Base-by-base conservation (phyloP, 805 yeast genomes). In the Saccharomyces paradoxus region DNA sequence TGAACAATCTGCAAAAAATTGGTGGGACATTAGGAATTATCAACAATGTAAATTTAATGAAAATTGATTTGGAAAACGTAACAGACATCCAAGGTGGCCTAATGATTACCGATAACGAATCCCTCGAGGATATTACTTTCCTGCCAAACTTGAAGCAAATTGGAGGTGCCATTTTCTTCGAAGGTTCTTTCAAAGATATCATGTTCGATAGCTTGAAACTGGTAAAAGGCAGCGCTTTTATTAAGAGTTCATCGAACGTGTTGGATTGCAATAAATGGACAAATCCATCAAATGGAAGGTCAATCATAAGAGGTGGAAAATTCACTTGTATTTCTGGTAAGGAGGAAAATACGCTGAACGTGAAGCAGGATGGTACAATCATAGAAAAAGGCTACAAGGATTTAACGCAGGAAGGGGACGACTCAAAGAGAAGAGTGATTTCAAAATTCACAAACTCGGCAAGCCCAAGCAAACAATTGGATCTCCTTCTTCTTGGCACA, bases 141-240 rank as follows among this genome's bases (percentile, higher is more conserved):
- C 79, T 87, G 63, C 81, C 87, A 6, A 74, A 74, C 48, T 74
- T 87, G 55, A 74, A 69, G 53, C 74, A 81, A 22, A 82, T 87
- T 63, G 95, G 92, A 27, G 96, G 95, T 44, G 95, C 91, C 1
- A 79, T 87, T 56, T 85, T 86, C 62, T 75, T 87, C 54, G 76
- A 76, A 50, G 96, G 96, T 21, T 72, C 77, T 51, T 80, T 87
- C 60, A 77, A 77, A 50, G 82, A 79, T 48, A 76, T 82, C 3
- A 64, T 70, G 2, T 77, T 87, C 60, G 72, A 74, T 13, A 78
- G 77, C 52, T 74, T 87, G 60, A 82, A 76, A 58, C 72, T 87
- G 58, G 86, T 87, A n/a, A 86, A 83, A 67, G 96, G 96, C 6
- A 81, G 87, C 63, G 91, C 90, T 0, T 74, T 76, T 46, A 74